phyloP scores from a whole-genome alignment of 352 stramenopile genomes.

The Phytopythium chamaehyphon region DNA sequence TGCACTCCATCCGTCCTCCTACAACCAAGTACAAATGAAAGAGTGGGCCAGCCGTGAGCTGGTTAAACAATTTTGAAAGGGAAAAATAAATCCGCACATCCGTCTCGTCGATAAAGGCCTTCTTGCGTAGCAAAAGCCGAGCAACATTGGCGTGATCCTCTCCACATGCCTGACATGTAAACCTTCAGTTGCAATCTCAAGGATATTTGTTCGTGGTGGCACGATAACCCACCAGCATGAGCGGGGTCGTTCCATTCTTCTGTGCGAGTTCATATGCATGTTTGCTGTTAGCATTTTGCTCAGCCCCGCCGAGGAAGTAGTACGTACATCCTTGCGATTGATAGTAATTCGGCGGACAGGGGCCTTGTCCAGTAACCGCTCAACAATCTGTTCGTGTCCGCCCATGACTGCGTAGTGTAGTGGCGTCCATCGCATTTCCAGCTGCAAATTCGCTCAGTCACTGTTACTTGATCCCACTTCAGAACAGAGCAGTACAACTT shows the following conservation, averaged over 20 bases:
- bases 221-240: slow-evolving; percentile 68
- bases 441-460: slow-evolving; percentile 14
- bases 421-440: slow-evolving; percentile 79
- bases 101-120: slow-evolving; percentile 76
- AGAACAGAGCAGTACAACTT: no score
- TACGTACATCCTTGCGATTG: slow-evolving; percentile 69
- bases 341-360: slow-evolving; percentile 74
- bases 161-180: slow-evolving; percentile 43
- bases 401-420: slow-evolving; percentile 79
- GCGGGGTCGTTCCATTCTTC: slow-evolving; percentile 72
- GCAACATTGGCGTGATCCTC: slow-evolving; percentile 60
- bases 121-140: slow-evolving; percentile 60
- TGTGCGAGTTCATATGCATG: slow-evolving; percentile 10
- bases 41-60: no score
- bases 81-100: no score
- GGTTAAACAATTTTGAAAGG: no score
- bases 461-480: no score
- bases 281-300: neutral
- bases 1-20: slow-evolving; percentile 74
- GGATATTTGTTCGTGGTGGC: no score
- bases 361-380: slow-evolving; percentile 58
- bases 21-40: no score
- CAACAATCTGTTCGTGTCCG: slow-evolving; percentile 48
- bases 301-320: neutral
- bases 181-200: neutral